phyloP scores from a whole-genome alignment of 306 rosid species.

The Prunus salicina region DNA sequence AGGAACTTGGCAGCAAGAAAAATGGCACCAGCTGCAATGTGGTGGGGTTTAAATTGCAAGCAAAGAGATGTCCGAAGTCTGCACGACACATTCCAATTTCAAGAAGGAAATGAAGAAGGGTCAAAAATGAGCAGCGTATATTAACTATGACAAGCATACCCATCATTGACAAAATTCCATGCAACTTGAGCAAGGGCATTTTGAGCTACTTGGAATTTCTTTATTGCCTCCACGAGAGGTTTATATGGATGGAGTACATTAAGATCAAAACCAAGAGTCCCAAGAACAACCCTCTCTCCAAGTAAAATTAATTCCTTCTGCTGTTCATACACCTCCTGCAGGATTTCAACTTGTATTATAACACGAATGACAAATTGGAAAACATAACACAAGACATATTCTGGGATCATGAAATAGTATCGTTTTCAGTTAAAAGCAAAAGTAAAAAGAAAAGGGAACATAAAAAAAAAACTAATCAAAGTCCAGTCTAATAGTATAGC shows the following conservation, averaged over 20 bases:
- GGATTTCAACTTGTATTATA: conserved; percentile 17
- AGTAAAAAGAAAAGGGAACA: background rate
- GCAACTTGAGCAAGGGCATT: conserved; percentile 99
- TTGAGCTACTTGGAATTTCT: conserved; percentile 97
- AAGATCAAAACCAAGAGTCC: conserved; percentile 92
- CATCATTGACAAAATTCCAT: conserved; percentile 98
- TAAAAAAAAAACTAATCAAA: background rate
- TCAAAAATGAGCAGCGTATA: conserved; percentile 40
- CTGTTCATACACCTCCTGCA: conserved; percentile 94
- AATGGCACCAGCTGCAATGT: conserved; percentile 99
- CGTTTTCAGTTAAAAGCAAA: background rate
- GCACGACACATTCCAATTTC: conserved; percentile 69
- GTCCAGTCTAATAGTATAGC: background rate
- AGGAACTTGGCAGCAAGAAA: conserved; percentile 99
- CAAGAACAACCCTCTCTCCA: conserved; percentile 97
- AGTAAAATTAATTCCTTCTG: conserved; percentile 84
- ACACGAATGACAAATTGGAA: background rate
- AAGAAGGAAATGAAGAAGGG: conserved; percentile 43
- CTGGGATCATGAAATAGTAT: background rate
- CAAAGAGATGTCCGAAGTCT: conserved; percentile 98
- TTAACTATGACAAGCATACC: conserved; percentile 57
- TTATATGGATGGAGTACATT: conserved; percentile 95
- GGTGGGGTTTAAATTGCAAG: conserved; percentile 98
- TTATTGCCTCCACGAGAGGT: conserved; percentile 98
- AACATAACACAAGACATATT: background rate